These are phyloP conservation scores for Posidonia australis DNA, from an alignment of 106 monocot genomes.

Conservation along the genomic window DNA sequence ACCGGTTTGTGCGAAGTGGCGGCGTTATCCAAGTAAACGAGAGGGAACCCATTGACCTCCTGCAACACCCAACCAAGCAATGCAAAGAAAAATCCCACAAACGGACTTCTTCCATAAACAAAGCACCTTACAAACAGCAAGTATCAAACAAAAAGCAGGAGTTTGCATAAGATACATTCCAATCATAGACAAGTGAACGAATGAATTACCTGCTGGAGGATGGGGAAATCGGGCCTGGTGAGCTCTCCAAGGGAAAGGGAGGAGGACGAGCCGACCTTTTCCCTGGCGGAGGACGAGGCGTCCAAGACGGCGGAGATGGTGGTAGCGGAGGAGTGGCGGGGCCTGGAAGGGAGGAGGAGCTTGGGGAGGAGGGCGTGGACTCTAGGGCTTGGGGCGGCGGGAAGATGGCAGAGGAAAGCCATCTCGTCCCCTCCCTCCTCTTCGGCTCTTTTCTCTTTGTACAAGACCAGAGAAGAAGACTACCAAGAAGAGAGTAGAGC, in stretches of 20 bases:
- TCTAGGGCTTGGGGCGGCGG: not conserved
- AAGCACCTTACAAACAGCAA: not conserved
- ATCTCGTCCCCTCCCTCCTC: not conserved
- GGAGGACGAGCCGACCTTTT: constrained; percentile 19
- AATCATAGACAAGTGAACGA: not conserved
- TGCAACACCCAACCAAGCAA: constrained; percentile 6
- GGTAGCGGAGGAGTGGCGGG: not conserved
- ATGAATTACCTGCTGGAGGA: constrained; percentile 73
- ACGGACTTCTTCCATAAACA: not conserved
- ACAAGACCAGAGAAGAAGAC: too few relatives aligned
- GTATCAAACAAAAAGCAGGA: not conserved
- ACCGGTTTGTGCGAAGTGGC: constrained; percentile 87
- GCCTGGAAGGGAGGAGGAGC: not conserved
- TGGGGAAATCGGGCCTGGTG: constrained; percentile 73
- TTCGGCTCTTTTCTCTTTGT: too few relatives aligned
- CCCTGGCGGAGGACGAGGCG: not conserved
- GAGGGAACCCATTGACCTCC: constrained; percentile 55
- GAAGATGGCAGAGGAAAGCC: not conserved
- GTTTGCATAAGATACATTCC: not conserved
- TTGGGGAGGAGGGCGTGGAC: not conserved
- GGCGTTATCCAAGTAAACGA: constrained; percentile 91
- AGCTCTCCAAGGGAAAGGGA: constrained; percentile 56
- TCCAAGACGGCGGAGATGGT: not conserved
- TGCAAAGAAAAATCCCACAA: not conserved
- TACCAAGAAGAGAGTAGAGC: too few relatives aligned